Evolutionary conservation across 768 basidiomycete species (phyloP), one percentile per base, ranked within the genome.

Genomic region (Lactarius hengduanensis): DNA sequence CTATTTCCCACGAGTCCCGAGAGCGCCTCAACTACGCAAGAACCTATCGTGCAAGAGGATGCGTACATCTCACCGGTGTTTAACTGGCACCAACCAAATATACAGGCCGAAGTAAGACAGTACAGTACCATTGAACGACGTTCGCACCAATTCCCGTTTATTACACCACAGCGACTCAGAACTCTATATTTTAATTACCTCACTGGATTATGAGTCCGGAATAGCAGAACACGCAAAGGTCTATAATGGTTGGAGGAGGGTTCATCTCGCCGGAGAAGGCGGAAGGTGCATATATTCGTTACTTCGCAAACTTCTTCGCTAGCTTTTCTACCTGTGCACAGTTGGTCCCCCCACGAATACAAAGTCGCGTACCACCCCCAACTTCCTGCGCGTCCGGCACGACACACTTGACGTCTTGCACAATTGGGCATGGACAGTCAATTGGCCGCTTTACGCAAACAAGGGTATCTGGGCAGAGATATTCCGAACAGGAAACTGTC

Each of bases 381-480:
- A 77, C 76, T 50, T 84, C 83, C 59, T 78, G 81, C 55, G 76
- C 75, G 71, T 92, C 91, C 5, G 90, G 89, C 54, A 93, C 80
- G 18, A 84, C 73, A 72, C 92, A 94, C 74, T 88, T 92, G 71
- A 91, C 79, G 71, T 94, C 92, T 72, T 92, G 84, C 9, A 81
- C 78, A 71, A 87, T 81, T 4, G 91, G 90, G 75, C 92, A 94
- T 1, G 92, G 90, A 71, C 92, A 94, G 53, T 90, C 83, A n/a
- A 77, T 75, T 1, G 83, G 88, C 57, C 76, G 77, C 2, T 76
- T 69, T 11, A 89, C 91, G 69, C 92, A 94, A 63, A 85, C 83
- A 56, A 92, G 78, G 22, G 90, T 92, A 55, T 81, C 79, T 15
- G 90, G 91, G 73, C 92, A 93, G 22, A 93, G 78, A 73, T 93